Base-by-base conservation (phyloP, 768 basidiomycete genomes). In the Podaxis sp. region DNA sequence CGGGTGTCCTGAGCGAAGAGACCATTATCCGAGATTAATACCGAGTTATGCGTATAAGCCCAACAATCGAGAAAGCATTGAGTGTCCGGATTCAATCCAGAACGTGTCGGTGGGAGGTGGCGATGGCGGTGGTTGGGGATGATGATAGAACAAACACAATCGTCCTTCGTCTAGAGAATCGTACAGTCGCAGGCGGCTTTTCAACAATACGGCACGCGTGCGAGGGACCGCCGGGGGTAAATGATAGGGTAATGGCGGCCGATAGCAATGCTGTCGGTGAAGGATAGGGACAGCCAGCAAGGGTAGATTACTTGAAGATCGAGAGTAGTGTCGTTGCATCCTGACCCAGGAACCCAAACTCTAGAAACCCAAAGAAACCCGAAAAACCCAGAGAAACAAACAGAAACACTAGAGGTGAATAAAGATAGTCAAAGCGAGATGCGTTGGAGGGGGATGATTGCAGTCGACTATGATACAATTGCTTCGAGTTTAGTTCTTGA, bases 391-490 rank as follows among this genome's bases (percentile, higher is more conserved):
- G 43, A 50, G 53, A 59, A 61, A 61, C 60, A 55, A 43, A 46
- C 60, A 55, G 36, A 61, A 55, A 61, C 60, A 61, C 60, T 61
- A 61, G 53, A 55, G 19, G 52, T 47, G 60, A 55, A 61, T 61
- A 61, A 61, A 55, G 43, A 61, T 61, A 61, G 60, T 61, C 53
- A 61, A 61, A 61, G 41, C 60, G 60, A 43, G 38, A 55, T 55
- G 38, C 9, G 52, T 33, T 27, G 33, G 40, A 37, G 40, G 51
- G 40, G 41, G 43, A 27, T 47, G 29, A 61, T 51, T 61, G 60
- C 60, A 61, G 60, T 55, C 60, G 60, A 46, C 60, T 61, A 61
- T 61, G 60, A 61, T 61, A 61, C 60, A 61, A 55, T 61, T 61
- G 53, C 53, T 55, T 60, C 50, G 38, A 59, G 13, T 59, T 59